Evolutionary conservation across 371 early-diverging fungal species (phyloP), one percentile per base, ranked within the genome.

Genomic region (Parasitella parasitica): DNA sequence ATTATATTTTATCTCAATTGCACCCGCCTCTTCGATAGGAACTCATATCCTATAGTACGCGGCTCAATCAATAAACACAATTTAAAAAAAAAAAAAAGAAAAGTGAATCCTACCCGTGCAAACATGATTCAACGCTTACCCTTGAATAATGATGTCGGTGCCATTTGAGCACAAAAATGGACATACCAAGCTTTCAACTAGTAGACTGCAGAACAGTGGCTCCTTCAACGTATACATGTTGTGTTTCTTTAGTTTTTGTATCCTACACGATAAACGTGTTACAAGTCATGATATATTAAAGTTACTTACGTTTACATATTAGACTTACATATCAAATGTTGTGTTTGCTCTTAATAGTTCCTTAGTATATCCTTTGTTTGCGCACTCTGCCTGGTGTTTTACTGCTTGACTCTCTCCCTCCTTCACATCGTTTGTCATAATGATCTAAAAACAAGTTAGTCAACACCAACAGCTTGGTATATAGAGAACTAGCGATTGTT

Each of bases 131-230:
- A 27, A 27, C 22, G 15, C 50, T 49, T 49, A 49, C 50, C 50
- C 50, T 49, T 49, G 50, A 6, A 28, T 9, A 6, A 49, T 13
- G 11, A 49, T 49, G n/a, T 49, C 28, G 4, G 11, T n/a, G 6
- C 50, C 50, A 49, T 49, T 49, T 6, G 50, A 49, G 20, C 57
- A 56, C 3, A 56, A 8, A 32, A 56, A 56, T 16, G 57, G 57
- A 11, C n/a, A 12, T 5, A 52, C 52, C n/a, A 52, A 35, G 30
- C 16, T 52, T 5, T 52, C 52, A 34, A 52, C 52, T 2, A 52
- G 34, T 30, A 46, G 24, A 46, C 35, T 52, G 35, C 52, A 52
- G 16, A 52, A 52, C n/a, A 32, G 16, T 3, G 35, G 35, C 35
- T 52, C 52, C 20, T 52, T 52, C 3, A 52, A 18, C n/a, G 52